Base-by-base conservation (phyloP, 495 filamentous ascomycete genomes). In the Ramalina intermedia region DNA sequence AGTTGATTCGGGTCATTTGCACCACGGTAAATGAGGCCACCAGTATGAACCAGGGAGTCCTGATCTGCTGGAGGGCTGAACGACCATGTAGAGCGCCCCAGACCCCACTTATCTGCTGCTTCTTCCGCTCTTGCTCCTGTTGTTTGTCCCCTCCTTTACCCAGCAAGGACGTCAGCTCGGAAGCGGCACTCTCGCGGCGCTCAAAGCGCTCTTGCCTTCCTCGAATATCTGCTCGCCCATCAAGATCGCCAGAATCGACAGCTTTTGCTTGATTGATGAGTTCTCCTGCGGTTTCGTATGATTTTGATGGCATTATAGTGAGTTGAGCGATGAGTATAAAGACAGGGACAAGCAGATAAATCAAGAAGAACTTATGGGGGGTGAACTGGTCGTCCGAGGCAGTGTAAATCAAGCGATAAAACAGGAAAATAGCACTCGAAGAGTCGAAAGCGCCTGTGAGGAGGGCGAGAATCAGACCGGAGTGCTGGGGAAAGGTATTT, bases 1-100 rank as follows among this genome's bases (percentile, higher is more conserved):
- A 98, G 67, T 96, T 96, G 63, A 96, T 95, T 16, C 90, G 78
- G 0, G 83, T 85, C 89, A 94, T 95, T 63, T 91, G 87, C 17
- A 94, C 63, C 20, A 91, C 73, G 0, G 91, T 95, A 65, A 96
- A 96, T 2, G 85, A 57, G 6, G 85, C 80, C 52, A 96, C 87
- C 24, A 96, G 69, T 21, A 84, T 65, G 57, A 94, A 98, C 89
- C 89, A 98, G 2, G 82, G 82, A 2, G 80, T 81, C 27, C 60
- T 63, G 59, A 98, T 84, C 66, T 98, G 91, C 45, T 82, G 64
- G 13, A 69, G 53, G 0, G 86, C 84, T 4, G 82, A 74, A 40
- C 68, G 69, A 17, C 81, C 81, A 62, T 98, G 91, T 64, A 96
- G 76, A 16, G 81, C 83, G 23, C 91, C 91, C 85, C 85, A 94